These are phyloP conservation scores for Aureobasidium sp. DNA, from an alignment of 2,329 filamentous ascomycete genomes.

Conservation along the genomic window DNA sequence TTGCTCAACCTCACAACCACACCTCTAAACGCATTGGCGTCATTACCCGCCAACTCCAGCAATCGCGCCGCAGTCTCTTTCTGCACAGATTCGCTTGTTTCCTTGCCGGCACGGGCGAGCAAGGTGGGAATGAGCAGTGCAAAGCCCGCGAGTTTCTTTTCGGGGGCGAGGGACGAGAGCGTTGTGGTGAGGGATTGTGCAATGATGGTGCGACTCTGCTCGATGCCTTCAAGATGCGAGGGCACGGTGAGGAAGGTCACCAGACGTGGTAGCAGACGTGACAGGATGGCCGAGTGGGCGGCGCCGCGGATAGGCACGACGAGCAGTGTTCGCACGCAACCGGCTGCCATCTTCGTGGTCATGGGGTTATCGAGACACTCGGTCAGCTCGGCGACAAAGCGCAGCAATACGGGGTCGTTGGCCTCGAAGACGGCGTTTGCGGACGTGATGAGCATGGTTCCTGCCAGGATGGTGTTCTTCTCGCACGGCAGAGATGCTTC, in stretches of 20 bases:
- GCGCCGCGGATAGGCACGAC: slow-evolving; percentile 50
- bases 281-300: slow-evolving; percentile 61
- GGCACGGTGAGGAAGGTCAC: slow-evolving; percentile 64
- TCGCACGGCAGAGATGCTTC: slow-evolving; percentile 78
- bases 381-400: slow-evolving; percentile 71
- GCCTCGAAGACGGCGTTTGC: slow-evolving; percentile 61
- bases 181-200: slow-evolving; percentile 71
- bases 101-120: slow-evolving; percentile 60
- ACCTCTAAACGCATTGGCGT: slow-evolving; percentile 65
- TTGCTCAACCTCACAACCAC: slow-evolving; percentile 66
- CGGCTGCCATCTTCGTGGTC: slow-evolving; percentile 83
- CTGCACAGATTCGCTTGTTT: slow-evolving; percentile 42
- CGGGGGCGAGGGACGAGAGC: slow-evolving; percentile 40
- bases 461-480: slow-evolving; percentile 84
- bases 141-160: slow-evolving; percentile 54
- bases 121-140: slow-evolving; percentile 72
- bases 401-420: slow-evolving; percentile 54
- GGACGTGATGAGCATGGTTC: slow-evolving; percentile 82
- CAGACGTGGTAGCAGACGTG: slow-evolving; percentile 67
- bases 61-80: slow-evolving; percentile 68
- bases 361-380: slow-evolving; percentile 77
- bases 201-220: slow-evolving; percentile 63
- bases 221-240: slow-evolving; percentile 66
- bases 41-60: slow-evolving; percentile 70
- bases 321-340: slow-evolving; percentile 78